Base-by-base conservation (phyloP, 2,329 filamentous ascomycete genomes). In the Exophiala viscosa region DNA sequence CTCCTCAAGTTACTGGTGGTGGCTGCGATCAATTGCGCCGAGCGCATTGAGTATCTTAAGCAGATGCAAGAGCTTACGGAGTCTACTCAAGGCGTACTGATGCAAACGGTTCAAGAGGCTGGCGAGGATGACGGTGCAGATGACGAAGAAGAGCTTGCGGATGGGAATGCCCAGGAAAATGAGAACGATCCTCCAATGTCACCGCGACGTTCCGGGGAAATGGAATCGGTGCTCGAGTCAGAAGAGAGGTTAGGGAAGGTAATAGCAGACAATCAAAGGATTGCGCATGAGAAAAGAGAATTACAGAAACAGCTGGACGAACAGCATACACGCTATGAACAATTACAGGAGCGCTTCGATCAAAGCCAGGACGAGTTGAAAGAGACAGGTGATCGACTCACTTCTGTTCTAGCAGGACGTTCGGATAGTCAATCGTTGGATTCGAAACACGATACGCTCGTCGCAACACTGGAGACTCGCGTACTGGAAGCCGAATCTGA, bases 391-490 rank as follows among this genome's bases (percentile, higher is more conserved):
- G 80, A 70, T 71, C 75, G 66, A 60, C 74, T 68, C 70, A 81
- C 72, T 71, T 81, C 65, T 70, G 74, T 67, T 74, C 70, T 73
- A 50, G 73, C 73, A n/a, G 73, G 72, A 13, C 72, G 74, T 48
- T 71, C 69, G 8, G 72, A 73, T 40, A 59, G 68, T 35, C 46
- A 55, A 17, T 35, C 54, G 71, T 86, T 60, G 75, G 84, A 70
- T 4, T 67, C 69, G 32, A 71, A 89, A 61, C 83, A 87, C 62
- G 84, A 88, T 66, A 78, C 85, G 52, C 74, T 89, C 45, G 90
- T 91, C 64, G 82, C 83, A 35, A 79, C 76, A 18, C 81, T 89
- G 60, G 87, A 91, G 66, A 77, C 79, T 15, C 80, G 87, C 60
- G 70, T 85, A 9, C 80, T 86, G 51, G 74, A 78, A 31, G 62